These are phyloP conservation scores for Penicillium sp. DNA, from an alignment of 2,329 filamentous ascomycete species.

Conservation along the genomic window DNA sequence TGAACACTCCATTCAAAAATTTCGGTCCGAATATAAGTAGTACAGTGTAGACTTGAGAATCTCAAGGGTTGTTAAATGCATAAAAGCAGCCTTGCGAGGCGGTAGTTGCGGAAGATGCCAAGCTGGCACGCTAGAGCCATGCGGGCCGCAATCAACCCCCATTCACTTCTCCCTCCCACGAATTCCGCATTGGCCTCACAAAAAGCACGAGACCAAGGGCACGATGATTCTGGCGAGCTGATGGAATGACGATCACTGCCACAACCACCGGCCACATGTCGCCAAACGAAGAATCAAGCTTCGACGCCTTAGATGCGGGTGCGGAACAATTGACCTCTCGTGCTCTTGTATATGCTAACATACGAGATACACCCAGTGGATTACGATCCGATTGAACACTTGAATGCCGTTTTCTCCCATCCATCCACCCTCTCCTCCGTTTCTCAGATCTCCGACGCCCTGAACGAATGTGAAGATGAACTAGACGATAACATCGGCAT, in stretches of 20 bases:
- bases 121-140: conserved; percentile 14
- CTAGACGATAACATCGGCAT: conserved; percentile 73
- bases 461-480: conserved; percentile 75
- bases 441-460: conserved; percentile 67
- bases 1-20: neutral
- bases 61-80: too few relatives aligned
- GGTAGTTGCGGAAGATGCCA: conserved; percentile 18
- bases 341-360: conserved; percentile 9
- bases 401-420: conserved; percentile 91
- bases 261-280: conserved; percentile 38
- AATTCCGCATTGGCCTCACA: conserved; percentile 15
- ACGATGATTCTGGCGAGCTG: conserved; percentile 25
- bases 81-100: neutral
- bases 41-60: neutral
- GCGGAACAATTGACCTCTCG: conserved; percentile 17
- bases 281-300: conserved; percentile 35
- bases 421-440: conserved; percentile 80
- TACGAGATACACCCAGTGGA: conserved; percentile 54
- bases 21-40: neutral
- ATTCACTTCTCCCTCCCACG: conserved; percentile 10
- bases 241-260: conserved; percentile 38
- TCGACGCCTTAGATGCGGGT: conserved; percentile 48
- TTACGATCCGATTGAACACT: conserved; percentile 88
- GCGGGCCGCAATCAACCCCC: conserved; percentile 12
- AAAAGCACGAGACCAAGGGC: conserved; percentile 12